These are phyloP conservation scores for Aeschynomene evenia DNA, from an alignment of 306 rosid species.

Conservation along the genomic window DNA sequence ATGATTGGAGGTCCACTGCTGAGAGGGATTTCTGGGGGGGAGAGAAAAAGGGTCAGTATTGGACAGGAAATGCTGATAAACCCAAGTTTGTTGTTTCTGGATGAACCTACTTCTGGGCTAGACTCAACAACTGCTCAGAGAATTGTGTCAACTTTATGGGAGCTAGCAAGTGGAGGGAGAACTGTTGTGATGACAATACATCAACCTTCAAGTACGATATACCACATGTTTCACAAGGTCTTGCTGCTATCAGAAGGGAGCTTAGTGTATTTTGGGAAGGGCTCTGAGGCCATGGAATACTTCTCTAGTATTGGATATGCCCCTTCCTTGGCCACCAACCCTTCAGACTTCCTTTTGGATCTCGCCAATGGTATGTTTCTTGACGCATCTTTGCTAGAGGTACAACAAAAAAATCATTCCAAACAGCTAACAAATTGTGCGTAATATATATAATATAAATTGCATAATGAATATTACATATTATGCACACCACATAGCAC, in stretches of 20 bases:
- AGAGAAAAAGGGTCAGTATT: conserved; percentile 68
- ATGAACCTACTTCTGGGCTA: conserved; percentile 67
- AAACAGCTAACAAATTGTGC: too few species aligned
- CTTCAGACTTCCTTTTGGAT: conserved; percentile 61
- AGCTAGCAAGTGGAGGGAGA: conserved; percentile 51
- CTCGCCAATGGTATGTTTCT: conserved; percentile 59
- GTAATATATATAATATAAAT: too few species aligned
- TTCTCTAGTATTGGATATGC: conserved; percentile 45
- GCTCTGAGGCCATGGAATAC: conserved; percentile 45
- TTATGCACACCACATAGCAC: too few species aligned
- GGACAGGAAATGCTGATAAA: conserved; percentile 65
- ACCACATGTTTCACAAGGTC: conserved; percentile 56
- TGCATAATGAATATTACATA: too few species aligned
- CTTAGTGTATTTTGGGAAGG: conserved; percentile 54
- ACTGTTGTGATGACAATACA: conserved; percentile 63
- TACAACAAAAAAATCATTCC: too few species aligned
- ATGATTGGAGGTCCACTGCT: conserved; percentile 32
- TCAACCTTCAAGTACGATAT: conserved; percentile 62
- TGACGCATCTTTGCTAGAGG: too few species aligned
- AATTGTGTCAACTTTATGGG: conserved; percentile 50
- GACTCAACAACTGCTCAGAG: conserved; percentile 60
- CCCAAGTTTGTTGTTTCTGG: conserved; percentile 60
- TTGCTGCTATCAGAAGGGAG: conserved; percentile 53
- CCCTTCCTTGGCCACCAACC: conserved; percentile 55
- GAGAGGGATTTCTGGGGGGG: conserved; percentile 67